Conservation (phyloP, 805 yeast genomes). For the Candida dendrica region DNA sequence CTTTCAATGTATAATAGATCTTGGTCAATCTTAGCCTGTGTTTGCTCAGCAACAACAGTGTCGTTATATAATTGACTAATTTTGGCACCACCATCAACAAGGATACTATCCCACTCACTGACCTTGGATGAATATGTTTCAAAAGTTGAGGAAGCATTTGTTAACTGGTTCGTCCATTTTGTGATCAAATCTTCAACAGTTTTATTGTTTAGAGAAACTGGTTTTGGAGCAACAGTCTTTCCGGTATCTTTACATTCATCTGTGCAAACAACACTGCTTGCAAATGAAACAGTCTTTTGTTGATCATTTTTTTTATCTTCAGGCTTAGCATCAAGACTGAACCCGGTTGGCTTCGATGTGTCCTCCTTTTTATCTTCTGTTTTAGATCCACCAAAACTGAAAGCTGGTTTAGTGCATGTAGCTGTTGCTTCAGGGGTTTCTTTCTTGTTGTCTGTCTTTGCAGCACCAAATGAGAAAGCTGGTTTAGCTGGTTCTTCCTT, state of each 20-base stretch:
- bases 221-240: conserved; percentile 56
- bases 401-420: conserved; percentile 7
- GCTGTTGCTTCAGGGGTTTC: too few relatives aligned
- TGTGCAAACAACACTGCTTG: conserved; percentile 17
- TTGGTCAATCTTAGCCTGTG: conserved; percentile 82
- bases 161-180: conserved; percentile 86
- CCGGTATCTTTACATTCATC: conserved; percentile 32
- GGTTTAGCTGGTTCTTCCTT: conserved; percentile 5
- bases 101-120: conserved; percentile 76
- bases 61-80: conserved; percentile 72
- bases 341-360: neutral
- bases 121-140: conserved; percentile 68
- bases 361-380: conserved; percentile 11
- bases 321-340: too few relatives aligned
- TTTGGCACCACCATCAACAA: conserved; percentile 81
- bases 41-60: conserved; percentile 74
- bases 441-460: conserved; percentile 13
- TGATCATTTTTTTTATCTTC: too few relatives aligned
- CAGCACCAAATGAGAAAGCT: conserved; percentile 12
- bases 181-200: conserved; percentile 88
- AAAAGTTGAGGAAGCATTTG: conserved; percentile 67
- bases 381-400: conserved; percentile 11
- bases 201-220: conserved; percentile 78
- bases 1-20: conserved; percentile 77
- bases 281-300: conserved; percentile 21